These are phyloP conservation scores for Sungouiozyma intestinalis DNA, from an alignment of 805 yeast species.

Conservation along the genomic window DNA sequence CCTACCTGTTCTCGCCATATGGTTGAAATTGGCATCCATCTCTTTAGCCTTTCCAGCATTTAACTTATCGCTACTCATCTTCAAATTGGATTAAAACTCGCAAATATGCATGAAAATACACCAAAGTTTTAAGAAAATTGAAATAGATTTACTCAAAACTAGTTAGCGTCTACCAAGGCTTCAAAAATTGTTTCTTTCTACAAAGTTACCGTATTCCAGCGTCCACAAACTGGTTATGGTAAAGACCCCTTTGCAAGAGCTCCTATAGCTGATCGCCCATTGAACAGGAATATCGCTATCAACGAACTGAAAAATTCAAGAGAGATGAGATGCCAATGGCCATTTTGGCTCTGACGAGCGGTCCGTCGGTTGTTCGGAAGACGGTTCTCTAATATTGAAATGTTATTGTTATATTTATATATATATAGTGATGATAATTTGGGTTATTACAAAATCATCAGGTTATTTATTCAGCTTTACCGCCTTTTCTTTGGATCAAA, in stretches of 20 bases:
- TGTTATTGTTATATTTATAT: background rate
- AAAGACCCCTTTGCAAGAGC: background rate
- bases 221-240: background rate
- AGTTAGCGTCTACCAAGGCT: too few relatives aligned
- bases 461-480: constrained; percentile 71
- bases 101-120: too few relatives aligned
- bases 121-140: too few relatives aligned
- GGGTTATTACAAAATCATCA: constrained; percentile 1
- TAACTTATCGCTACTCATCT: background rate
- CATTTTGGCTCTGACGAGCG: too few relatives aligned
- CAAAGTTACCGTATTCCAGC: too few relatives aligned
- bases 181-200: too few relatives aligned
- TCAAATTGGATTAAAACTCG: background rate
- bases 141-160: too few relatives aligned
- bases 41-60: background rate
- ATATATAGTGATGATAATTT: background rate
- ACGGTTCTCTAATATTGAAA: background rate
- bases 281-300: background rate
- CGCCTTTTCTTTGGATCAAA: constrained; percentile 95
- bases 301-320: background rate
- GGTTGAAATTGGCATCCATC: constrained; percentile 33
- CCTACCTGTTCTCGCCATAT: constrained; percentile 44
- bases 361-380: too few relatives aligned
- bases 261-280: background rate
- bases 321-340: too few relatives aligned